phyloP scores from a whole-genome alignment of 345 rosid species.

The Camelina sativa region DNA sequence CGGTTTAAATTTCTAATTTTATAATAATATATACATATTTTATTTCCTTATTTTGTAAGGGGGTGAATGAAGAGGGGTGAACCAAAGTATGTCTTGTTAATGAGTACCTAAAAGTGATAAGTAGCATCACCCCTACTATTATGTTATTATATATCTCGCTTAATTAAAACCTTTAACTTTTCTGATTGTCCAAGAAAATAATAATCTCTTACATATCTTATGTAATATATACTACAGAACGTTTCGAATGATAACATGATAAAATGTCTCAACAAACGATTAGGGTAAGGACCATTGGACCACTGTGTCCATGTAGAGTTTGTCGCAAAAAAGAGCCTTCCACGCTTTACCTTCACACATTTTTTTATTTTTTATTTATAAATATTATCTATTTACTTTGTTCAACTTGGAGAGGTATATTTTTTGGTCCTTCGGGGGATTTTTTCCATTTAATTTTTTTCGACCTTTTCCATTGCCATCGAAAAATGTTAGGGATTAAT shows the following conservation, averaged over 20 bases:
- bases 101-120: background rate
- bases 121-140: background rate
- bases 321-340: conserved; percentile 41
- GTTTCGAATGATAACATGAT: conserved; percentile 11
- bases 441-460: background rate
- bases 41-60: too few species aligned
- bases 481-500: conserved; percentile 16
- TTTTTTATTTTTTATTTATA: background rate
- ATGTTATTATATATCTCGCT: background rate
- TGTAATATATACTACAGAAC: background rate
- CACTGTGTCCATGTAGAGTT: conserved; percentile 35
- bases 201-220: background rate
- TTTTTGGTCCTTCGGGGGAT: conserved; percentile 2
- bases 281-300: conserved; percentile 43
- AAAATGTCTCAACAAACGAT: conserved; percentile 19
- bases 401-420: conserved; percentile 26
- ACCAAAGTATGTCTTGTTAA: too few species aligned
- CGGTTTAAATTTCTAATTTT: too few species aligned
- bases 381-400: conserved; percentile 5
- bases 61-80: too few species aligned
- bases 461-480: background rate
- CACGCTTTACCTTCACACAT: conserved; percentile 38
- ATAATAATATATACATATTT: too few species aligned
- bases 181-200: background rate
- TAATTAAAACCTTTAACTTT: background rate